phyloP scores from a whole-genome alignment of 2,329 filamentous ascomycete species.

The Aspergillus pseudotamarii region DNA sequence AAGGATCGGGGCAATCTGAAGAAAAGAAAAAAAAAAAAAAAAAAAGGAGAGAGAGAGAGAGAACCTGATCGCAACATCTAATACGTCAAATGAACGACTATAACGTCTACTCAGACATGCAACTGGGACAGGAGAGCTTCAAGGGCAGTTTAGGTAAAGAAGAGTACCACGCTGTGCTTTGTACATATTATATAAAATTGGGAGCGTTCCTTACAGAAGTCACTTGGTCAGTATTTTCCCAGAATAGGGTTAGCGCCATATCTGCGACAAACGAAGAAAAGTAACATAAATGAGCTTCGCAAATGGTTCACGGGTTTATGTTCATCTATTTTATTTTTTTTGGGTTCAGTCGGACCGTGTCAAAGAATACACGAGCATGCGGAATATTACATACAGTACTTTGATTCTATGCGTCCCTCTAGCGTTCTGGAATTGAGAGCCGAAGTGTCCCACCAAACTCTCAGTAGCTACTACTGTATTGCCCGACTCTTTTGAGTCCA shows the following conservation, averaged over 20 bases:
- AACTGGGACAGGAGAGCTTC: background rate
- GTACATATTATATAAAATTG: background rate
- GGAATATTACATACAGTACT: background rate
- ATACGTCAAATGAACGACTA: background rate
- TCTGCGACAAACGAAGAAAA: background rate
- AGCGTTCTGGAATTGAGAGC: conserved; percentile 1
- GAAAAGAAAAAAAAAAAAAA: background rate
- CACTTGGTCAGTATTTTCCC: background rate
- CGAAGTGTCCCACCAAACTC: conserved; percentile 20
- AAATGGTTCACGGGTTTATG: background rate
- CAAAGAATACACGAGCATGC: background rate
- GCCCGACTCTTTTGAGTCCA: background rate
- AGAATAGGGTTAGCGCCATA: background rate
- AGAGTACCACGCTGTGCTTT: background rate
- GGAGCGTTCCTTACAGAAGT: background rate
- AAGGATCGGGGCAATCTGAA: too few relatives aligned
- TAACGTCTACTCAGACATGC: background rate
- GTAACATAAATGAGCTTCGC: background rate
- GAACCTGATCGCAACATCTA: background rate
- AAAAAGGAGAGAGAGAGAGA: too few relatives aligned
- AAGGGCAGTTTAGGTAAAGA: background rate
- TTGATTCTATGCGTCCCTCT: background rate
- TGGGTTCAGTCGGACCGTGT: background rate
- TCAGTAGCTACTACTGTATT: background rate
- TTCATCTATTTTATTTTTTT: background rate